Percentiles rank a stretch among this genome's conserved stretches.
Conservation (phyloP, 345 rosid genomes). For the Gossypium bickii region DNA sequence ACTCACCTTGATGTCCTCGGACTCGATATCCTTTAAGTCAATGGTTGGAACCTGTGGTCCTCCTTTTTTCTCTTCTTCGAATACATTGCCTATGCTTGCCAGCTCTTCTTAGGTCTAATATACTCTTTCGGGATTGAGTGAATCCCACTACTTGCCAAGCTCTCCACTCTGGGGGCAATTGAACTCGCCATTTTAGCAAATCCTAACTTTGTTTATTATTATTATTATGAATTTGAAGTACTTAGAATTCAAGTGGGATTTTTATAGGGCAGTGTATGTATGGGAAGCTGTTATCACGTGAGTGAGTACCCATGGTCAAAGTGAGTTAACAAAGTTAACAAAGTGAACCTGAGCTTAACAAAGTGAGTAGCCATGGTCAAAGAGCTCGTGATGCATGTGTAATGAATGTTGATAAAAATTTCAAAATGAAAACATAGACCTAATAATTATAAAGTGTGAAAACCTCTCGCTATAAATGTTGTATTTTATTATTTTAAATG, state of each 20-base stretch:
- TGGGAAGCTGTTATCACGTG: constrained; percentile 23
- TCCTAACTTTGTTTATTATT: background rate
- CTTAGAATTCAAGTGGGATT: background rate
- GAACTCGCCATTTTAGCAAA: constrained; percentile 26
- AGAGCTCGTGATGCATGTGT: no score
- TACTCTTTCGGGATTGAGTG: constrained; percentile 71
- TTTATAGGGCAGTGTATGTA: constrained; percentile 12
- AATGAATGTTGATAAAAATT: no score
- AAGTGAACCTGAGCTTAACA: background rate
- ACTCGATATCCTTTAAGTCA: constrained; percentile 56
- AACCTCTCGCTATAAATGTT: no score
- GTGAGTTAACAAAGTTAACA: no score
- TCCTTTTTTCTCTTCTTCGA: constrained; percentile 68
- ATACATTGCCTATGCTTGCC: constrained; percentile 55
- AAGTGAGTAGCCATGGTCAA: no score
- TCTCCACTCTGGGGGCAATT: constrained; percentile 54
- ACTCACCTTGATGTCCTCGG: constrained; percentile 39
- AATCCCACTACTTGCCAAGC: constrained; percentile 67
- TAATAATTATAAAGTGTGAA: no score
- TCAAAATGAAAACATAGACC: no score
- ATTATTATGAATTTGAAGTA: no score
- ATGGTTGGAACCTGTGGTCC: constrained; percentile 89
- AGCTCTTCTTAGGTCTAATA: constrained; percentile 78
- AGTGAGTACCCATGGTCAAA: background rate
- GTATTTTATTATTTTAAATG: no score